Evolutionary conservation across 345 rosid species (phyloP).

Genomic region (Microcos paniculata): DNA sequence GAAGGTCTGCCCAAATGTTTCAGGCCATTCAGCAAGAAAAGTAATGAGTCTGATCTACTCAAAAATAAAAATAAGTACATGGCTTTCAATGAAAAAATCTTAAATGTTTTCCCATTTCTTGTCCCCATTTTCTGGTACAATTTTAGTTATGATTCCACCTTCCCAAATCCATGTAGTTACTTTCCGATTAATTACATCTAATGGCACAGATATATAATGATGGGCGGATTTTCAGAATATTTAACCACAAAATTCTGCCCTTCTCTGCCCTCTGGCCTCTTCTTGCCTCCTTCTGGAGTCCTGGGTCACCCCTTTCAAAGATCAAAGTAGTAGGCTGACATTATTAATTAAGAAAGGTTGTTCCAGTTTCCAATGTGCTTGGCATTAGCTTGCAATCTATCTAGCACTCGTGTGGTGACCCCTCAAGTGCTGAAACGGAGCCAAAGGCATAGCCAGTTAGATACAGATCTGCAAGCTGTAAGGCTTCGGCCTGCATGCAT

Average conservation of each 20-base stretch:
- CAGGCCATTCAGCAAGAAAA: background rate
- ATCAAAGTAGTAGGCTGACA: background rate
- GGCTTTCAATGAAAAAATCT: background rate
- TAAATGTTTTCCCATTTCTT: background rate
- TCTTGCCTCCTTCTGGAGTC: too few relatives aligned
- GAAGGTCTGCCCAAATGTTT: constrained; percentile 1
- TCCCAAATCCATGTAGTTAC: background rate
- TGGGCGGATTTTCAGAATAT: too few relatives aligned
- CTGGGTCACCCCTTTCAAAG: background rate
- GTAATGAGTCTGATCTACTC: background rate
- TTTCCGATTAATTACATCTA: background rate
- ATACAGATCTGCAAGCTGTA: background rate
- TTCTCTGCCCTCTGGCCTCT: too few relatives aligned
- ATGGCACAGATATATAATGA: background rate
- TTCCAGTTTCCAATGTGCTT: background rate
- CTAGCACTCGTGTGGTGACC: background rate
- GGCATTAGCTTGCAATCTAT: background rate
- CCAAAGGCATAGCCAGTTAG: background rate
- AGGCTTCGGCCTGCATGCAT: background rate
- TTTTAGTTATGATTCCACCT: background rate
- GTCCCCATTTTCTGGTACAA: background rate
- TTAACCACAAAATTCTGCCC: background rate
- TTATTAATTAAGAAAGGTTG: background rate
- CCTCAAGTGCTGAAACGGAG: background rate
- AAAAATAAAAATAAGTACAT: background rate